Evolutionary conservation across 345 rosid genomes (phyloP).

Genomic region (Rubroshorea leprosula): DNA sequence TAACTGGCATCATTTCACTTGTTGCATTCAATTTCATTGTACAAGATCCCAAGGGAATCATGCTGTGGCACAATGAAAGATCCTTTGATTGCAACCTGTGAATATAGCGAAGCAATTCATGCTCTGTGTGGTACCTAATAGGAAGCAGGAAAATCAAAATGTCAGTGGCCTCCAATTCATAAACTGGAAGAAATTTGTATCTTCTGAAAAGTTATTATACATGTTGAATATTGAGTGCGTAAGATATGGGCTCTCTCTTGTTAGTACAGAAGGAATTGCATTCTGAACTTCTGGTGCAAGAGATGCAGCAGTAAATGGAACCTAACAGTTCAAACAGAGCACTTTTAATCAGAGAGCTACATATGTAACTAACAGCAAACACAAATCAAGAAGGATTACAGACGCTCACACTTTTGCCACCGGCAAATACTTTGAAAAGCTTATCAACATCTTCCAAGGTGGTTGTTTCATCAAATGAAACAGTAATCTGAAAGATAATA

Average conservation of each 20-base stretch:
- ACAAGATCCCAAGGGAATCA: constrained; percentile 99
- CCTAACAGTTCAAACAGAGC: constrained; percentile 38
- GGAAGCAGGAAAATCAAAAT: constrained; percentile 12
- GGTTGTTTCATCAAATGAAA: constrained; percentile 91
- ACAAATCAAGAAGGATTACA: constrained; percentile 3
- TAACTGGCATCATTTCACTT: constrained; percentile 95
- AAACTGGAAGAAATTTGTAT: constrained; percentile 15
- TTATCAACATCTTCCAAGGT: constrained; percentile 88
- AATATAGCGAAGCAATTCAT: constrained; percentile 84
- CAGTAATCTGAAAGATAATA: constrained; percentile 61
- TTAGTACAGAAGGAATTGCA: constrained; percentile 62
- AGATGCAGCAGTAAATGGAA: constrained; percentile 78
- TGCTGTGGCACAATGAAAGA: constrained; percentile 96
- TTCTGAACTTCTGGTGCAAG: constrained; percentile 75
- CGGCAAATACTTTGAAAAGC: constrained; percentile 69
- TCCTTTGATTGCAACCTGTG: constrained; percentile 78
- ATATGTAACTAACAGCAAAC: constrained; percentile 10
- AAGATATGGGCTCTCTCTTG: constrained; percentile 73
- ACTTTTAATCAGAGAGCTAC: constrained; percentile 1
- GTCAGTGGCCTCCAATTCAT: constrained; percentile 12
- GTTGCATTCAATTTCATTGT: constrained; percentile 99
- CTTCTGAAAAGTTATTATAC: constrained; percentile 31
- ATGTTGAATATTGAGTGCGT: constrained; percentile 80
- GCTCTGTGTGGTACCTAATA: constrained; percentile 85
- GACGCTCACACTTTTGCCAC: constrained; percentile 71